Conservation (phyloP, 495 filamentous ascomycete species). For the Penicillium angulare region DNA sequence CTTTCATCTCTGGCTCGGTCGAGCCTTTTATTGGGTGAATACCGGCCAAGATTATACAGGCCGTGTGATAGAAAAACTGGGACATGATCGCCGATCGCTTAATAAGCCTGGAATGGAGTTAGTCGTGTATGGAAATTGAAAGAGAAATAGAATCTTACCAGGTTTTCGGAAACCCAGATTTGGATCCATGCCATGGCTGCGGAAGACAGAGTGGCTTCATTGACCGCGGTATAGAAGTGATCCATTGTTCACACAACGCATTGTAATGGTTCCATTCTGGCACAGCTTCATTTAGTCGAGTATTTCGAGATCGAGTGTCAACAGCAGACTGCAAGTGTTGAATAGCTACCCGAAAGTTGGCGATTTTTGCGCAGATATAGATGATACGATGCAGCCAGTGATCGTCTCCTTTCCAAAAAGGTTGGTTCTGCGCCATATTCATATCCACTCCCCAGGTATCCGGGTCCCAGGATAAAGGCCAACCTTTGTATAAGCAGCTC, state of each 20-base stretch:
- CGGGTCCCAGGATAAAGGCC: conserved; percentile 86
- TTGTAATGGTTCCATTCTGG: conserved; percentile 78
- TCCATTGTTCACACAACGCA: conserved; percentile 77
- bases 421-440: conserved; percentile 57
- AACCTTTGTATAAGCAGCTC: conserved; percentile 82
- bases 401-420: conserved; percentile 61
- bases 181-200: conserved; percentile 60
- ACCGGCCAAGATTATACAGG: conserved; percentile 76
- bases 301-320: conserved; percentile 43
- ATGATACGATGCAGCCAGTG: conserved; percentile 89
- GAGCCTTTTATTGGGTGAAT: conserved; percentile 67
- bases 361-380: conserved; percentile 85
- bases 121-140: neutral
- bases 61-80: conserved; percentile 88
- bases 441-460: conserved; percentile 91
- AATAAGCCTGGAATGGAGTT: conserved; percentile 59
- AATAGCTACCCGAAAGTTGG: conserved; percentile 73
- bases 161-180: conserved; percentile 81
- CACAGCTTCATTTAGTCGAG: conserved; percentile 61
- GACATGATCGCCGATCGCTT: conserved; percentile 79
- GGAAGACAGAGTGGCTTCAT: conserved; percentile 86
- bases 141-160: conserved; percentile 57
- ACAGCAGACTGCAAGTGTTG: conserved; percentile 58
- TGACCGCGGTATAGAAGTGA: conserved; percentile 68
- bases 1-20: conserved; percentile 57